Percentiles rank a stretch among this genome's conserved stretches.
phyloP scores from a whole-genome alignment of 805 yeast genomes.

The Metschnikowia chrysomelidarum region DNA sequence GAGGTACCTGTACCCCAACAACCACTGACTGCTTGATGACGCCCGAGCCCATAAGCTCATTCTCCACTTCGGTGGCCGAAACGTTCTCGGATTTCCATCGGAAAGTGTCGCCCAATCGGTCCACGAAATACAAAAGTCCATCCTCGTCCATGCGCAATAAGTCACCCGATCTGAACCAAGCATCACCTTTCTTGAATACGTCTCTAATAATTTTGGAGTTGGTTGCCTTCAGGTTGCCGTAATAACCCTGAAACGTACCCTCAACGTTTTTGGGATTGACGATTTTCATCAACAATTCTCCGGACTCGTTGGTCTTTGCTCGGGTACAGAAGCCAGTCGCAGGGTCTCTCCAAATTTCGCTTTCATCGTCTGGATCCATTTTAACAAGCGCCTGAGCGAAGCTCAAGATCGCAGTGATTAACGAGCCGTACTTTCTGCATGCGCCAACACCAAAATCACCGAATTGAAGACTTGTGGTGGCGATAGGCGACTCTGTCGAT shows the following conservation, averaged over 20 bases:
- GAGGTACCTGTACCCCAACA: slow-evolving; percentile 81
- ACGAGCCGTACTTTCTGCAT: slow-evolving; percentile 72
- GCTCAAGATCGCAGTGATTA: slow-evolving; percentile 51
- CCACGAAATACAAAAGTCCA: slow-evolving; percentile 78
- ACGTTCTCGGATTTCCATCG: slow-evolving; percentile 97
- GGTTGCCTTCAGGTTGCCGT: slow-evolving; percentile 77
- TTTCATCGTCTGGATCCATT: slow-evolving; percentile 80
- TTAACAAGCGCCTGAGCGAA: slow-evolving; percentile 60
- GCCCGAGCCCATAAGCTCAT: slow-evolving; percentile 52
- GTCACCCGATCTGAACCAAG: slow-evolving; percentile 89
- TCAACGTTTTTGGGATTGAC: slow-evolving; percentile 61
- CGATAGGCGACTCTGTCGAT: slow-evolving; percentile 89
- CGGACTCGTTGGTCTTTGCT: slow-evolving; percentile 66
- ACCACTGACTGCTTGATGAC: slow-evolving; percentile 69
- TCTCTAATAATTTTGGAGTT: slow-evolving; percentile 69
- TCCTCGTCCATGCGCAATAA: slow-evolving; percentile 65
- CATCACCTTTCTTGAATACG: slow-evolving; percentile 84
- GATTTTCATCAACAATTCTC: slow-evolving; percentile 81
- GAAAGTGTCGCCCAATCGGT: slow-evolving; percentile 91
- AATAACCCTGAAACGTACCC: slow-evolving; percentile 83
- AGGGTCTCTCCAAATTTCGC: slow-evolving; percentile 66
- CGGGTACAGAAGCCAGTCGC: slow-evolving; percentile 56
- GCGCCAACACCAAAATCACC: slow-evolving; percentile 87
- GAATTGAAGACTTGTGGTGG: slow-evolving; percentile 73
- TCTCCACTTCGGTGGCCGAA: slow-evolving; percentile 90